Evolutionary conservation across 1,284 basidiomycete species (phyloP).

Genomic region (Leccinum subspadiceum): DNA sequence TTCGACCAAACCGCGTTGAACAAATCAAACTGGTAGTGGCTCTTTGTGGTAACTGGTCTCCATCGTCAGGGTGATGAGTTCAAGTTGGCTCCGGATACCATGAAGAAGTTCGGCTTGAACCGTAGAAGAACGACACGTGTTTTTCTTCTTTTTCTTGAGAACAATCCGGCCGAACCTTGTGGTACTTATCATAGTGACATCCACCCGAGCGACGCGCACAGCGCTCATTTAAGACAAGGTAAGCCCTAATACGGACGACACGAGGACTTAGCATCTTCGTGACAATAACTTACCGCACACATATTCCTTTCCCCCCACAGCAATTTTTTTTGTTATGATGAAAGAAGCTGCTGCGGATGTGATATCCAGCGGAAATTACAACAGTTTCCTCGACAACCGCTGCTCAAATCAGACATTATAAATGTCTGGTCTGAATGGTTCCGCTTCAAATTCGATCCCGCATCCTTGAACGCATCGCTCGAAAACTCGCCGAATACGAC

Average conservation of each 20-base stretch:
- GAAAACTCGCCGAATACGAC: not conserved
- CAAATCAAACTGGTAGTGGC: not conserved
- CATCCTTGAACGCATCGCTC: not conserved
- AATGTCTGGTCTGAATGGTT: not conserved
- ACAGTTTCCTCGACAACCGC: not conserved
- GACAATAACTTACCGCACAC: not conserved
- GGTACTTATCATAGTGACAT: not conserved
- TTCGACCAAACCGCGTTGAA: too few species aligned
- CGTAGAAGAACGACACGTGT: not conserved
- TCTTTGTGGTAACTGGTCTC: not conserved
- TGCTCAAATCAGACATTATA: not conserved
- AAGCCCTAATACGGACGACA: not conserved
- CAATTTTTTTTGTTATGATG: not conserved
- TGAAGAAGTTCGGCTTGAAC: not conserved
- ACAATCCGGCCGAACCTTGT: not conserved
- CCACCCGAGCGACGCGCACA: not conserved
- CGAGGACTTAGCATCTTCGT: not conserved
- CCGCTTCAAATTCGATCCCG: not conserved
- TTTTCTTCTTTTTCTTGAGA: not conserved
- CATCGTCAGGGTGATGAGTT: not conserved
- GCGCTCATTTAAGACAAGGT: not conserved
- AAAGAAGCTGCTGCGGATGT: not conserved
- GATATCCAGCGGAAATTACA: not conserved
- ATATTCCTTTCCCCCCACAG: not conserved
- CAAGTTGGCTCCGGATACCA: not conserved